Conservation (phyloP, 805 yeast genomes). For the Candida methanosorbosa region DNA sequence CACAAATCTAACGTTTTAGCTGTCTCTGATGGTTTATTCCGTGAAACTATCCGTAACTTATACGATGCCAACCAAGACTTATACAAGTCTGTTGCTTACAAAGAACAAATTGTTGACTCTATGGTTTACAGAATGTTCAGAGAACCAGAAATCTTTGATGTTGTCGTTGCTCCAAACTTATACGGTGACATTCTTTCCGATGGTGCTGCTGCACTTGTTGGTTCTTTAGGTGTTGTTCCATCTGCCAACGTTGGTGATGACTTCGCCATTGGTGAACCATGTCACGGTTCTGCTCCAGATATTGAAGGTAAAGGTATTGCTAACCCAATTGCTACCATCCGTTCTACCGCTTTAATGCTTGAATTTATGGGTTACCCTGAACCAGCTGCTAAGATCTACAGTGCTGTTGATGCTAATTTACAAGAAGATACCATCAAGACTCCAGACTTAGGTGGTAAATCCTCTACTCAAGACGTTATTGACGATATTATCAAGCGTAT, state of each 20-base stretch:
- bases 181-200: constrained; percentile 96
- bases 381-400: constrained; percentile 87
- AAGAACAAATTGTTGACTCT: constrained; percentile 97
- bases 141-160: constrained; percentile 96
- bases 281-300: constrained; percentile 99
- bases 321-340: constrained; percentile 95
- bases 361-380: constrained; percentile 89
- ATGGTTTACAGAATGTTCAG: constrained; percentile 99
- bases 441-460: constrained; percentile 91
- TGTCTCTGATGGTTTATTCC: constrained; percentile 89
- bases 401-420: constrained; percentile 91
- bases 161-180: constrained; percentile 96
- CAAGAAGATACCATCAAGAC: constrained; percentile 71
- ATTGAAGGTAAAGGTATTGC: constrained; percentile 92
- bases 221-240: constrained; percentile 96
- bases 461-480: constrained; percentile 79
- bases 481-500: constrained; percentile 65
- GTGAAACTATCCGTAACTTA: constrained; percentile 69
- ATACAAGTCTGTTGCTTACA: constrained; percentile 56
- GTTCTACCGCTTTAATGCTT: constrained; percentile 95
- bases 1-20: constrained; percentile 95
- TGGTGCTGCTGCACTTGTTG: constrained; percentile 97
- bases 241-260: constrained; percentile 95
- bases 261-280: constrained; percentile 98
- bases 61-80: constrained; percentile 48